Percentiles rank a stretch among this genome's conserved stretches.
Evolutionary conservation across 805 yeast genomes (phyloP).

Genomic region (Clavispora phyllophila): DNA sequence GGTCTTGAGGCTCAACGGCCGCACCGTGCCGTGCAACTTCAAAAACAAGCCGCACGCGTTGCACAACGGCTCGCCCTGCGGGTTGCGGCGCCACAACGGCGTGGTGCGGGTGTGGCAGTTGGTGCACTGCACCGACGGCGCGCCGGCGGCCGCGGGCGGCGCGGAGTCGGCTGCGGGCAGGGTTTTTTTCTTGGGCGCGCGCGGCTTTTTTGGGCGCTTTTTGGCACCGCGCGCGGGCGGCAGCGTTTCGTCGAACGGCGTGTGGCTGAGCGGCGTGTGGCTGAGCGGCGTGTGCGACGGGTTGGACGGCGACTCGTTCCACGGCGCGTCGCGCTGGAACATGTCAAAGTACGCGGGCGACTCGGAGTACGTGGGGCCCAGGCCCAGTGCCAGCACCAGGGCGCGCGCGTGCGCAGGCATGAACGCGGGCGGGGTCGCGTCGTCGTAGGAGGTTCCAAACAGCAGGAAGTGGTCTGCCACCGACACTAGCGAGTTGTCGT

Average conservation of each 20-base stretch:
- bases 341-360: background rate
- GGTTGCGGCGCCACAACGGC: conserved; percentile 91
- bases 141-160: conserved; percentile 1
- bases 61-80: conserved; percentile 88
- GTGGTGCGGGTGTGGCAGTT: conserved; percentile 91
- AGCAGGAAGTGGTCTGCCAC: conserved; percentile 26
- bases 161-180: conserved; percentile 1
- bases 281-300: background rate
- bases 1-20: conserved; percentile 86
- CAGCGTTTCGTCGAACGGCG: conserved; percentile 1
- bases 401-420: background rate
- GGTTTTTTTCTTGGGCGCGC: conserved; percentile 5
- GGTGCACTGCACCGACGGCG: conserved; percentile 47
- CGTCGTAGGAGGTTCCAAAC: conserved; percentile 15
- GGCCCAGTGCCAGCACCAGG: conserved; percentile 1
- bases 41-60: conserved; percentile 53
- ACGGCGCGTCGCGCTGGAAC: conserved; percentile 1
- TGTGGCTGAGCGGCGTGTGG: background rate
- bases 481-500: conserved; percentile 26
- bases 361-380: background rate
- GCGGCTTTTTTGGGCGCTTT: conserved; percentile 8
- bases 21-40: conserved; percentile 89
- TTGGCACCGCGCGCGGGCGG: conserved; percentile 1
- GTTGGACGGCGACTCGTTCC: conserved; percentile 1
- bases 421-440: conserved; percentile 2